Conservation (phyloP, 2,329 filamentous ascomycete species). For the Teratosphaeria nubilosa region DNA sequence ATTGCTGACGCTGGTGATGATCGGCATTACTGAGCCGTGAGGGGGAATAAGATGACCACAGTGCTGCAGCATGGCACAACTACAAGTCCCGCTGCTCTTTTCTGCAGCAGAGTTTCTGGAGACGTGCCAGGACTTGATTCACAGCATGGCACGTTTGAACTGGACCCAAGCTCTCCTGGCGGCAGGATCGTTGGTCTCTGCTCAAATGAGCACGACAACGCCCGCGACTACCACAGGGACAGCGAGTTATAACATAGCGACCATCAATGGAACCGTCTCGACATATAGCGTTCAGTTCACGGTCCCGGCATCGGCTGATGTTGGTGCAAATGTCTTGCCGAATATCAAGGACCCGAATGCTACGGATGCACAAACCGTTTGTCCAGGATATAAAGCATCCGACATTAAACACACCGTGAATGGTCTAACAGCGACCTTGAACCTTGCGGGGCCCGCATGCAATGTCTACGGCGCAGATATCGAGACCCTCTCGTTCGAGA, state of each 20-base stretch:
- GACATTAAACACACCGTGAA: constrained; percentile 35
- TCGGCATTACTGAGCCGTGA: not conserved
- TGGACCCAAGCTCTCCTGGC: not conserved
- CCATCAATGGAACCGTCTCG: constrained; percentile 19
- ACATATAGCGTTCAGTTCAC: constrained; percentile 24
- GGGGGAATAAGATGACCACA: not conserved
- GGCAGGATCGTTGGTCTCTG: not conserved
- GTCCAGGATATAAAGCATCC: constrained; percentile 49
- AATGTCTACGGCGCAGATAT: constrained; percentile 71
- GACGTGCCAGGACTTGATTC: not conserved
- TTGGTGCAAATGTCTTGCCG: constrained; percentile 29
- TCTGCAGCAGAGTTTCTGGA: not conserved
- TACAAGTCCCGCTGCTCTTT: not conserved
- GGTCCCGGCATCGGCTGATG: constrained; percentile 23
- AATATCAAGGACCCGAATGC: constrained; percentile 43
- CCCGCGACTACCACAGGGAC: not conserved
- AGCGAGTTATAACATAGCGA: constrained; percentile 10
- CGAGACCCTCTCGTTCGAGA: constrained; percentile 52
- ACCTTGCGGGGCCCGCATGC: constrained; percentile 47
- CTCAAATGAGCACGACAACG: not conserved
- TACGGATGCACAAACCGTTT: constrained; percentile 48
- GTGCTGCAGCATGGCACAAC: not conserved
- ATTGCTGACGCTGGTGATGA: not conserved
- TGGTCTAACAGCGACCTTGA: constrained; percentile 44
- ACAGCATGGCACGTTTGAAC: not conserved